Evolutionary conservation across 192 early-diverging fungal genomes (phyloP).

Genomic region (Geranomyces variabilis): DNA sequence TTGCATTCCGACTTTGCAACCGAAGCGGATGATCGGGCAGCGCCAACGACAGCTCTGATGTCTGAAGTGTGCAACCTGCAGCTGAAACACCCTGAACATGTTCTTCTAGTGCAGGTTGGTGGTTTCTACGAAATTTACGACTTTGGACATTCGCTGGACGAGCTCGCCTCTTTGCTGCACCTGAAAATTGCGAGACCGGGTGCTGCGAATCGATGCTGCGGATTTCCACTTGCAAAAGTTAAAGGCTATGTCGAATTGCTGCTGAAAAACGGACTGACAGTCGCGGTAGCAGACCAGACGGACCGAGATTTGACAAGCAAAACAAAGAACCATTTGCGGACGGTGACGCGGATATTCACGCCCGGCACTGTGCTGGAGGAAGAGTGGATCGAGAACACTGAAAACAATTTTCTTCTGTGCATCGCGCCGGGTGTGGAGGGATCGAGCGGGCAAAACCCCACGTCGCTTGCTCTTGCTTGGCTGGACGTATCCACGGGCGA

Average conservation of each 20-base stretch:
- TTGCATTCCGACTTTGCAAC: neutral
- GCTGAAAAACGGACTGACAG: slow-evolving; percentile 39
- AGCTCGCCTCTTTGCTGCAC: slow-evolving; percentile 30
- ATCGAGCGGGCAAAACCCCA: neutral
- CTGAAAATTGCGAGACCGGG: neutral
- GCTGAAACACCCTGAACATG: slow-evolving; percentile 34
- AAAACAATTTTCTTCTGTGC: slow-evolving; percentile 79
- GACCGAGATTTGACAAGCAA: slow-evolving; percentile 19
- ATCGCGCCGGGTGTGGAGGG: slow-evolving; percentile 36
- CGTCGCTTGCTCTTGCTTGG: slow-evolving; percentile 79
- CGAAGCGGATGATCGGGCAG: neutral
- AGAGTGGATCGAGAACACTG: slow-evolving; percentile 21
- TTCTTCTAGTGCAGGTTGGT: slow-evolving; percentile 56
- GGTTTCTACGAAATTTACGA: slow-evolving; percentile 58
- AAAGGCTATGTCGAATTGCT: slow-evolving; percentile 40
- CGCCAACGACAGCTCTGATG: slow-evolving; percentile 23
- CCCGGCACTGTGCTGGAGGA: slow-evolving; percentile 78
- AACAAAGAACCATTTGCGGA: slow-evolving; percentile 56
- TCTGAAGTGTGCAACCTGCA: slow-evolving; percentile 32
- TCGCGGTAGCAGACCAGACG: slow-evolving; percentile 54
- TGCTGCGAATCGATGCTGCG: slow-evolving; percentile 25
- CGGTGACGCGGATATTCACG: slow-evolving; percentile 79
- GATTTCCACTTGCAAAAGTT: slow-evolving; percentile 43
- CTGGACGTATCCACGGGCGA: slow-evolving; percentile 90
- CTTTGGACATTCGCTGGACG: slow-evolving; percentile 32